These are phyloP conservation scores for Ocimum tenuiflorum DNA, from an alignment of 257 asterid genomes.

Conservation along the genomic window DNA sequence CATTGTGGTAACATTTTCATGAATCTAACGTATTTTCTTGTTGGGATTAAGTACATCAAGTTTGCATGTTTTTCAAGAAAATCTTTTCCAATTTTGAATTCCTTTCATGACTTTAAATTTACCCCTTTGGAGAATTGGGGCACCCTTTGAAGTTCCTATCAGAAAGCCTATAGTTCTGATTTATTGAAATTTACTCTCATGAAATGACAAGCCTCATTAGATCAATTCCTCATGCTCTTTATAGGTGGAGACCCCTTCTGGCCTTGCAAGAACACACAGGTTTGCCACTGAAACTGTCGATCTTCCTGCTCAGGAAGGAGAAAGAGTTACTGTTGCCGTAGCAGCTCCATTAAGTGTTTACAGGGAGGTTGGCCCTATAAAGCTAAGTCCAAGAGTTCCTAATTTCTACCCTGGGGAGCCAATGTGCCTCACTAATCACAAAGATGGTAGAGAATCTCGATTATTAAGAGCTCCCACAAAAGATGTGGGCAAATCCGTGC, in stretches of 20 bases:
- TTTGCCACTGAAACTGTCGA: conserved; percentile 96
- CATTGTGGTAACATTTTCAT: conserved; percentile 52
- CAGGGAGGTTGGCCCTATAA: conserved; percentile 71
- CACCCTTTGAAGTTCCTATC: background rate
- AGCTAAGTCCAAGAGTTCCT: conserved; percentile 69
- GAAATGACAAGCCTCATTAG: conserved; percentile 9
- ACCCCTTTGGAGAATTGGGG: background rate
- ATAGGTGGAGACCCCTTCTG: conserved; percentile 88
- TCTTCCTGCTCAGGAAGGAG: conserved; percentile 92
- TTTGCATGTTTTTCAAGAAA: background rate
- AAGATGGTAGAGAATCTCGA: conserved; percentile 76
- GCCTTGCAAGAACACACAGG: conserved; percentile 81
- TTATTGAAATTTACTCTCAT: background rate
- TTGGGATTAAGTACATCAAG: background rate
- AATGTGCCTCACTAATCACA: conserved; percentile 78
- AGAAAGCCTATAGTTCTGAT: conserved; percentile 8
- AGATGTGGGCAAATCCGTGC: conserved; percentile 39
- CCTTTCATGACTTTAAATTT: background rate
- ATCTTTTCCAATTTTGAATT: background rate
- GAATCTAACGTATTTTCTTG: background rate
- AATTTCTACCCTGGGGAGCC: conserved; percentile 89
- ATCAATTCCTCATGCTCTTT: conserved; percentile 16
- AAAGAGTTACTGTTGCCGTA: conserved; percentile 78
- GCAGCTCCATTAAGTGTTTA: conserved; percentile 72
- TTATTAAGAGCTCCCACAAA: conserved; percentile 73